phyloP scores from a whole-genome alignment of 768 basidiomycete genomes.

The Leccinum subtestaceum region DNA sequence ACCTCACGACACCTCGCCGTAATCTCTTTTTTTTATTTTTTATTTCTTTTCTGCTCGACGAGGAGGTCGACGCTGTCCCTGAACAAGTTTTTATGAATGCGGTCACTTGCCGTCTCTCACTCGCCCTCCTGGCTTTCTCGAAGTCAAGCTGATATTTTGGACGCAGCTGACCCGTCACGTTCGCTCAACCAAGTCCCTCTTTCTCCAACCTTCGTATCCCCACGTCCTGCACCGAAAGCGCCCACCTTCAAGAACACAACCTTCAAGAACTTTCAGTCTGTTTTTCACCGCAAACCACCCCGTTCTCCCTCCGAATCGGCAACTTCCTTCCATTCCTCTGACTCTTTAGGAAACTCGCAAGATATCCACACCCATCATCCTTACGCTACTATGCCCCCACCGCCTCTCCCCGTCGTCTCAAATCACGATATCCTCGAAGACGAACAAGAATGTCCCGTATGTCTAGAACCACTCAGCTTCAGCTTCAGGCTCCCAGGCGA shows the following conservation, averaged over 20 bases:
- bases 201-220: slow-evolving; percentile 44
- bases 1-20: slow-evolving; percentile 1
- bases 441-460: slow-evolving; percentile 93
- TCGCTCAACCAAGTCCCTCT: slow-evolving; percentile 29
- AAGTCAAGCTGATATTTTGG: slow-evolving; percentile 37
- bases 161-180: slow-evolving; percentile 20
- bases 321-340: slow-evolving; percentile 48
- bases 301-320: slow-evolving; percentile 49
- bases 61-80: neutral
- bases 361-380: slow-evolving; percentile 46
- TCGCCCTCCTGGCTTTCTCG: slow-evolving; percentile 38
- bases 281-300: slow-evolving; percentile 47
- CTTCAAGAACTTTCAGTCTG: slow-evolving; percentile 45
- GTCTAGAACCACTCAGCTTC: slow-evolving; percentile 91
- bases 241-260: slow-evolving; percentile 34
- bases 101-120: slow-evolving; percentile 30
- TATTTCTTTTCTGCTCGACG: neutral
- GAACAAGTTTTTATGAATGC: slow-evolving; percentile 25
- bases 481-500: slow-evolving; percentile 92
- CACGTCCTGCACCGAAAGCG: slow-evolving; percentile 31
- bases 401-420: slow-evolving; percentile 73
- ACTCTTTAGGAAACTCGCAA: slow-evolving; percentile 37
- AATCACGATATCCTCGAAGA: slow-evolving; percentile 61
- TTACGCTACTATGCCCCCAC: slow-evolving; percentile 58
- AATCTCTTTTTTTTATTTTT: neutral